Conservation (phyloP, 2,329 filamentous ascomycete species). For the Pyrenophora teres region DNA sequence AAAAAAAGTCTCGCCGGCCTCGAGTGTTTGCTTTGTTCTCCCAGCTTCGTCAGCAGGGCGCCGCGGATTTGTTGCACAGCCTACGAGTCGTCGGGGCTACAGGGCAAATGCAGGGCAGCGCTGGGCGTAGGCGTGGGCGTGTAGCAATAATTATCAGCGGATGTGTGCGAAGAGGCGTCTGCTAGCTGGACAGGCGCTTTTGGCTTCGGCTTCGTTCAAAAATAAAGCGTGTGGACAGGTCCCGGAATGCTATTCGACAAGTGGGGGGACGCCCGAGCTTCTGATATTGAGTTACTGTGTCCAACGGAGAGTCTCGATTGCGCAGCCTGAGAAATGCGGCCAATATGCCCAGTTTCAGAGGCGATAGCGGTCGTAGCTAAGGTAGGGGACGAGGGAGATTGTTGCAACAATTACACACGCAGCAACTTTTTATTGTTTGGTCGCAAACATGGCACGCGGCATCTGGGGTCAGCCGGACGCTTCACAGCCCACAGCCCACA, state of each 20-base stretch:
- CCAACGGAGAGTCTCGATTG: slow-evolving; percentile 17
- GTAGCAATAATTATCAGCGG: slow-evolving; percentile 15
- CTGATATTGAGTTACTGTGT: slow-evolving; percentile 26
- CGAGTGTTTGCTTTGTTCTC: slow-evolving; percentile 21
- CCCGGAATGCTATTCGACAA: slow-evolving; percentile 32
- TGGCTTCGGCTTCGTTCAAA: slow-evolving; percentile 5
- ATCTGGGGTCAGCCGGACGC: slow-evolving; percentile 27
- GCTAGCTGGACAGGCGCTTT: slow-evolving; percentile 15
- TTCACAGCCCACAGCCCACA: slow-evolving; percentile 12
- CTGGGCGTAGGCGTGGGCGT: slow-evolving; percentile 16
- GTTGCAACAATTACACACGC: slow-evolving; percentile 17
- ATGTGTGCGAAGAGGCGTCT: slow-evolving; percentile 18
- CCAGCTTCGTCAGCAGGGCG: slow-evolving; percentile 17
- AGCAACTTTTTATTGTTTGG: slow-evolving; percentile 27
- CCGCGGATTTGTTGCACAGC: slow-evolving; percentile 28
- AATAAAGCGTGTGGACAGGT: slow-evolving; percentile 31
- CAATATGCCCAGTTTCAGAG: slow-evolving; percentile 18
- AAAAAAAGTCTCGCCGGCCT: slow-evolving; percentile 11
- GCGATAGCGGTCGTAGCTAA: slow-evolving; percentile 3
- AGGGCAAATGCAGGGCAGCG: slow-evolving; percentile 25
- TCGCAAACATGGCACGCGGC: slow-evolving; percentile 30
- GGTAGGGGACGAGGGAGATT: slow-evolving; percentile 7
- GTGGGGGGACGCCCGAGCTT: slow-evolving; percentile 26
- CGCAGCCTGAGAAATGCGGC: slow-evolving; percentile 21
- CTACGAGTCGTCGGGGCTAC: slow-evolving; percentile 18